Percentiles rank a stretch among this genome's conserved stretches.
phyloP scores from a whole-genome alignment of 164 flowering plant species.

The Stephania yunnanensis region DNA sequence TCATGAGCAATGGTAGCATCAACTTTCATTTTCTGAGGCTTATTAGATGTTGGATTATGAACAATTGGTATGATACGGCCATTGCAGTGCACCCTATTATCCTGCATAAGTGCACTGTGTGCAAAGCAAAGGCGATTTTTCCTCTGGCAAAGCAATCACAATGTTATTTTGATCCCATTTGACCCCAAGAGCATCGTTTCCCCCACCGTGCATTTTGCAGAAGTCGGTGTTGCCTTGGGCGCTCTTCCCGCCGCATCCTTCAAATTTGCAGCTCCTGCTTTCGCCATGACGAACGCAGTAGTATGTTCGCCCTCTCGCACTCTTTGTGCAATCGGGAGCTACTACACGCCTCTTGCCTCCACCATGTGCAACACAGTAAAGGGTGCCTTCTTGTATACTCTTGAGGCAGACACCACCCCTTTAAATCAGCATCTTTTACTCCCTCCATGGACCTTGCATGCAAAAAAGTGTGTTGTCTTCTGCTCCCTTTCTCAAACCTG shows the following conservation, averaged over 20 bases:
- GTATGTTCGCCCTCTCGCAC: constrained; percentile 85
- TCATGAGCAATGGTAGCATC: constrained; percentile 30
- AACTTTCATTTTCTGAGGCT: constrained; percentile 29
- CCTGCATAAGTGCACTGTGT: constrained; percentile 66
- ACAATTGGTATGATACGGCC: constrained; percentile 41
- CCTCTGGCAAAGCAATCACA: constrained; percentile 84
- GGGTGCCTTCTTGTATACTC: constrained; percentile 90
- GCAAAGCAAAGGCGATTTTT: constrained; percentile 69
- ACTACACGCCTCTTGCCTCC: constrained; percentile 98
- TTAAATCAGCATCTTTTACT: constrained; percentile 81
- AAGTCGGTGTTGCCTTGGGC: constrained; percentile 22
- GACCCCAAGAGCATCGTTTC: constrained; percentile 19
- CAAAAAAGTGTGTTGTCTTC: constrained; percentile 91
- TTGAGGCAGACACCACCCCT: constrained; percentile 68
- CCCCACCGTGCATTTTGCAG: constrained; percentile 22
- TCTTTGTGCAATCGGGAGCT: constrained; percentile 73
- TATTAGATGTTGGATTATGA: constrained; percentile 25
- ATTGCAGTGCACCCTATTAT: constrained; percentile 86
- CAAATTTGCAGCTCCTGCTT: constrained; percentile 65
- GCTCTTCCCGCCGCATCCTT: constrained; percentile 17
- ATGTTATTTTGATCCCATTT: constrained; percentile 48
- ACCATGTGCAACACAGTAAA: constrained; percentile 83
- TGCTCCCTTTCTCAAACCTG: constrained; percentile 83
- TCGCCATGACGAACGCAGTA: constrained; percentile 95
- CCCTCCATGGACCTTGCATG: constrained; percentile 97